Conservation (phyloP, 768 basidiomycete species). For the Mycena latifolia region DNA sequence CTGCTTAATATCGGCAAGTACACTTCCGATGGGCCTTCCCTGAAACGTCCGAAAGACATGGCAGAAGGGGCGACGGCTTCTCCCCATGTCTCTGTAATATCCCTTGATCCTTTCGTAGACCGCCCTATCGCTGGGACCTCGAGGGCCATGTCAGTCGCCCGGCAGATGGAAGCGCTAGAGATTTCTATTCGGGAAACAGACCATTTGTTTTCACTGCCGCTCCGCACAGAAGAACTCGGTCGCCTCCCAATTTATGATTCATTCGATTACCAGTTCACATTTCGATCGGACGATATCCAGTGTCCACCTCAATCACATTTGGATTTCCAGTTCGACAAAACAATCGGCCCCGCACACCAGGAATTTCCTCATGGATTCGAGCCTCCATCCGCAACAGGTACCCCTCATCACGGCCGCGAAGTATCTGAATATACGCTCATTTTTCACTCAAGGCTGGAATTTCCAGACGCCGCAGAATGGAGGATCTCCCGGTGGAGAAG, state of each 20-base stretch:
- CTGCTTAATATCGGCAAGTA: constrained; percentile 20
- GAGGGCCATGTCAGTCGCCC: neutral
- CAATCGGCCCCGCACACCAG: neutral
- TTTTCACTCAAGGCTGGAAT: neutral
- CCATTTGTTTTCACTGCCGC: constrained; percentile 20
- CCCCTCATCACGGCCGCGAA: too few species aligned
- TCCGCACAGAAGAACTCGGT: constrained; percentile 26
- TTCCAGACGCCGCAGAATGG: neutral
- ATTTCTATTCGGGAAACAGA: constrained; percentile 8
- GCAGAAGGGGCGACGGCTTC: neutral
- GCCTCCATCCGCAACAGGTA: neutral
- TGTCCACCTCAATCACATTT: neutral
- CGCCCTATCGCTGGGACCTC: neutral
- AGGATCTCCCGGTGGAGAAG: neutral
- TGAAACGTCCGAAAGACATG: constrained; percentile 11
- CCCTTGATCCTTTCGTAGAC: neutral
- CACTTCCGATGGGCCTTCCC: neutral
- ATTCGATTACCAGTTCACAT: constrained; percentile 1
- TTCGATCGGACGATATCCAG: too few species aligned
- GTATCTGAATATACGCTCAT: neutral
- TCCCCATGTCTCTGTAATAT: neutral
- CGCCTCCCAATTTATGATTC: constrained; percentile 7
- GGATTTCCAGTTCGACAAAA: neutral
- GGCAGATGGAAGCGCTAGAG: constrained; percentile 10
- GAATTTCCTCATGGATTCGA: neutral